These are phyloP conservation scores for Chamaenerion angustifolium DNA, from an alignment of 345 rosid genomes.

Conservation along the genomic window DNA sequence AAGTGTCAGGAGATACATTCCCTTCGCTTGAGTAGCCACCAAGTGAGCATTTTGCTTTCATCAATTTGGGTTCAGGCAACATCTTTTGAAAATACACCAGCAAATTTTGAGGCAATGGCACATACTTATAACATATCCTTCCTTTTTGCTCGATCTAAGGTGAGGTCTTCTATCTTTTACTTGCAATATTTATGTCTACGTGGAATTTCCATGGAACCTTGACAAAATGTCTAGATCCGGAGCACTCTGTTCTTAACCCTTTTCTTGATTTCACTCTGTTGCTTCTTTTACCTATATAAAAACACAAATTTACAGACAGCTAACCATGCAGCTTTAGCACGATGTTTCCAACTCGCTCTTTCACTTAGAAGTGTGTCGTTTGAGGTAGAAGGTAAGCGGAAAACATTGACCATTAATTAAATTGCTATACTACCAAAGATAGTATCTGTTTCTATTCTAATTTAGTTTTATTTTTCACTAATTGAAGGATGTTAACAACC, in stretches of 20 bases:
- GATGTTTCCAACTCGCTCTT: constrained; percentile 82
- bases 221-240: no score
- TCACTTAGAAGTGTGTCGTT: constrained; percentile 64
- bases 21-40: constrained; percentile 79
- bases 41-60: constrained; percentile 83
- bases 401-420: neutral
- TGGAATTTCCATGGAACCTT: no score
- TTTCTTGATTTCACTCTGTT: no score
- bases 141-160: constrained; percentile 74
- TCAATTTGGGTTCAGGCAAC: constrained; percentile 87
- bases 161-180: constrained; percentile 1
- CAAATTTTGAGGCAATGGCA: constrained; percentile 80
- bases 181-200: no score
- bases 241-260: no score
- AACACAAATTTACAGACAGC: constrained; percentile 40
- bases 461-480: constrained; percentile 11
- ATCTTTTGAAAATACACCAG: constrained; percentile 58
- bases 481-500: constrained; percentile 49
- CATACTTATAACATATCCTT: constrained; percentile 56
- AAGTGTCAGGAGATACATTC: constrained; percentile 29
- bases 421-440: no score
- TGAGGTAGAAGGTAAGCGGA: constrained; percentile 46
- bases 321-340: constrained; percentile 59
- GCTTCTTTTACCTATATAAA: neutral
- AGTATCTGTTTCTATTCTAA: neutral